Evolutionary conservation across 2,329 filamentous ascomycete species (phyloP), one percentile per base, ranked within the genome.

Genomic region (Penicillium sp.): DNA sequence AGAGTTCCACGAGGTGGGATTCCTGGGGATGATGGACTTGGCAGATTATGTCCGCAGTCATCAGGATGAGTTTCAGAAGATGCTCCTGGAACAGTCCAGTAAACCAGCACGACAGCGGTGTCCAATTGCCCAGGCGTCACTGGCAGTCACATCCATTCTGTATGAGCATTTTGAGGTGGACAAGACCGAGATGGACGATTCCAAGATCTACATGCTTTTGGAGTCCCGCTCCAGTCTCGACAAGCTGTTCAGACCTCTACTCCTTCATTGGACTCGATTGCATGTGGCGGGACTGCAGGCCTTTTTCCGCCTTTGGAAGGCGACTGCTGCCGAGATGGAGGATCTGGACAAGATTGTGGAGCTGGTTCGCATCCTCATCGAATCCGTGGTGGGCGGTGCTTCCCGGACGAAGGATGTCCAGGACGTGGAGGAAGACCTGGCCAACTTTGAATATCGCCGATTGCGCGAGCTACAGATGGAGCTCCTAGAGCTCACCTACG

Each of bases 81-180:
- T 95, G 57, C 72, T 98, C 13, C 74, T 96, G 28, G 93, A 98
- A 69, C 93, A 98, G 69, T 85, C 87, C 3, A 82, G 84, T 6
- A 82, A 82, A 60, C 80, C 86, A 1, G 60, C 80, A 18, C 74
- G 81, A 42, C 81, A 89, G 63, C 81, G 91, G 29, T 96, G 90
- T 65, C 93, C 93, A 1, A 78, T 98, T 54, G 89, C 90, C 3
- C 80, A 87, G 47, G 88, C 89, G 9, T 95, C 89, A 61, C 73
- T 97, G 54, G 84, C 89, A 0, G 82, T 96, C 29, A 97, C 91
- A 1, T 79, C 85, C 57, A 88, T 94, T 29, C 73, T 98, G 3
- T 97, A 93, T 68, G 89, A 97, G 58, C 89, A 97, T 67, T 98
- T 98, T 60, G 89, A 95, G 50, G 86, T 97, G 31, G 89, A 95